phyloP scores from a whole-genome alignment of 2,329 filamentous ascomycete genomes.

The Colletotrichum coccodes region DNA sequence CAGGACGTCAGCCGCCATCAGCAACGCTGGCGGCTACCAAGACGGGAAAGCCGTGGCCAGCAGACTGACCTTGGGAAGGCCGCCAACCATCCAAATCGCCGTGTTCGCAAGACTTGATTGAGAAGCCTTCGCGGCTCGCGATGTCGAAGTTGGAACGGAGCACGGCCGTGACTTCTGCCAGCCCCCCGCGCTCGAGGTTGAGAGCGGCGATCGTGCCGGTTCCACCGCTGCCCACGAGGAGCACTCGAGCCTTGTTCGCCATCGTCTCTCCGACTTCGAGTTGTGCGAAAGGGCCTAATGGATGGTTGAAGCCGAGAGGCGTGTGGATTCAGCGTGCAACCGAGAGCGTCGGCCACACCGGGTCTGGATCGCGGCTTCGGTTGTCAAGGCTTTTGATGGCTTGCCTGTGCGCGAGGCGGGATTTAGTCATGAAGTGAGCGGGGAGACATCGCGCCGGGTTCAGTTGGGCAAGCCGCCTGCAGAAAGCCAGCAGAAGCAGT shows the following conservation, averaged over 20 bases:
- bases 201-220: constrained; percentile 67
- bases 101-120: constrained; percentile 65
- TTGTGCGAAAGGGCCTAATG: neutral
- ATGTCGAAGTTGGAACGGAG: constrained; percentile 65
- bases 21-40: no score
- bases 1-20: neutral
- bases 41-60: neutral
- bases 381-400: no score
- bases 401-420: no score
- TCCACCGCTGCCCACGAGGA: constrained; percentile 65
- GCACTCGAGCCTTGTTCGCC: constrained; percentile 48
- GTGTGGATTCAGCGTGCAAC: no score
- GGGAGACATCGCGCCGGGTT: no score
- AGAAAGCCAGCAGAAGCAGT: no score
- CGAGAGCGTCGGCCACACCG: no score
- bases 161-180: constrained; percentile 63
- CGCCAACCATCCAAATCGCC: constrained; percentile 59
- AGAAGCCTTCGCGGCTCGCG: constrained; percentile 59
- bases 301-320: neutral
- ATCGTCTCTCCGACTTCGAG: neutral
- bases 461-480: no score
- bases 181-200: constrained; percentile 60
- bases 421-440: no score
- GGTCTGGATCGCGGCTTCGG: no score
- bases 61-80: constrained; percentile 51